Percentiles rank a stretch among this genome's conserved stretches.
Conservation (phyloP, 2,329 filamentous ascomycete genomes). For the Apiospora sp. region DNA sequence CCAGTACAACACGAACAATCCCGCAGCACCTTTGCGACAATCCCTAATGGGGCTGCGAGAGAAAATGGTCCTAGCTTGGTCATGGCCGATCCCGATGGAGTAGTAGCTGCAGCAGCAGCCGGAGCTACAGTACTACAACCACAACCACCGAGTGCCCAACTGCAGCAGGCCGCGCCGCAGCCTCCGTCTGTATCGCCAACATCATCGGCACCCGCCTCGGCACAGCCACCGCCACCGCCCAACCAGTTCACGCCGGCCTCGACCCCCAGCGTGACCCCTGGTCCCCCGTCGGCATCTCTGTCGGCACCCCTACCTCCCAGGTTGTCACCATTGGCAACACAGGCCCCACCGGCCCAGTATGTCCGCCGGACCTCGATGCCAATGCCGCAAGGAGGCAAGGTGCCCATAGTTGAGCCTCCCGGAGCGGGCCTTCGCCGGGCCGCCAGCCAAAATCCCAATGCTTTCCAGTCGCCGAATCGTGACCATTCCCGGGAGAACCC, state of each 20-base stretch:
- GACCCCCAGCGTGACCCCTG: not conserved
- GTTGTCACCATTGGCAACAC: not conserved
- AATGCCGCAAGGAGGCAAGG: conserved; percentile 24
- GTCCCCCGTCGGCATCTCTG: not conserved
- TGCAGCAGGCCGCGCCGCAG: conserved; percentile 5
- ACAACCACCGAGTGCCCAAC: not conserved
- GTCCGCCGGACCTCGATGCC: not conserved
- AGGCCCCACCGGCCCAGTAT: not conserved
- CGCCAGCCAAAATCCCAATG: conserved; percentile 27
- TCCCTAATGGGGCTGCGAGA: not conserved
- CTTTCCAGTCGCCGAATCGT: conserved; percentile 47
- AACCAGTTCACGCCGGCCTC: not conserved
- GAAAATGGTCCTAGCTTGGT: not conserved
- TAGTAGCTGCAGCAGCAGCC: not conserved
- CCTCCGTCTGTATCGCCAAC: not conserved
- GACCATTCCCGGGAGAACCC: conserved; percentile 40
- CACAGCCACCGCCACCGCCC: not conserved
- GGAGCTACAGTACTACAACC: conserved; percentile 7
- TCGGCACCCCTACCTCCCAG: not conserved
- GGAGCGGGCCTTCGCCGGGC: conserved; percentile 24
- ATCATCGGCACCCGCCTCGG: not conserved
- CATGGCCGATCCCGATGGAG: not conserved
- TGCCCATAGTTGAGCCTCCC: conserved; percentile 36
- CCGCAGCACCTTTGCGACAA: not conserved
- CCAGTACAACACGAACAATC: not conserved